phyloP scores from a whole-genome alignment of 2,329 filamentous ascomycete genomes.

The Hysterium pulicare region DNA sequence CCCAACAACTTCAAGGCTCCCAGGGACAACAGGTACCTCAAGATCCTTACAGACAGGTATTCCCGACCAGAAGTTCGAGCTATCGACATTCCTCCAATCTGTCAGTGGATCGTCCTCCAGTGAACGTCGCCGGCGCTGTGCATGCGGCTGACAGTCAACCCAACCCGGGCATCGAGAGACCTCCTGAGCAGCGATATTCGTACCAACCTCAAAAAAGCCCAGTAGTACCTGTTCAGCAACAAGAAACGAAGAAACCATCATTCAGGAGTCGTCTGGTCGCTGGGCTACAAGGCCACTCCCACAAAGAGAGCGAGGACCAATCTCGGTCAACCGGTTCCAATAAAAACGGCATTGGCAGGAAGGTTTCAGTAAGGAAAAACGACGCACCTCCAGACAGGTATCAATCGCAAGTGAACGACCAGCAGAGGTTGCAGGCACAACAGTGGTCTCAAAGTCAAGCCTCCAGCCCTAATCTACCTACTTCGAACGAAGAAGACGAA shows the following conservation, averaged over 20 bases:
- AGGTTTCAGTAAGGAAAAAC: constrained; percentile 35
- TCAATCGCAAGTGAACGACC: constrained; percentile 22
- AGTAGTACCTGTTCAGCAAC: constrained; percentile 8
- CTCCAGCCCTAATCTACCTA: constrained; percentile 32
- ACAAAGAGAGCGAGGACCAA: constrained; percentile 27
- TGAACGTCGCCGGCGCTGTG: constrained; percentile 17
- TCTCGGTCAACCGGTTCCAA: constrained; percentile 18
- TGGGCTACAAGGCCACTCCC: constrained; percentile 21
- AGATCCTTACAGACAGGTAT: constrained; percentile 16
- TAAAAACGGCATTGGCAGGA: constrained; percentile 31
- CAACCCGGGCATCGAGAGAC: constrained; percentile 20
- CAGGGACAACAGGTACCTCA: constrained; percentile 8
- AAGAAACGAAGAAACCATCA: constrained; percentile 30
- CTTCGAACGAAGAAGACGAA: constrained; percentile 38
- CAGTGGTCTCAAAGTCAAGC: constrained; percentile 26
- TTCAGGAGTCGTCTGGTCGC: constrained; percentile 32
- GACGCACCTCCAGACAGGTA: constrained; percentile 27
- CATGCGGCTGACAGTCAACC: constrained; percentile 18
- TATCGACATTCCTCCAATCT: constrained; percentile 28
- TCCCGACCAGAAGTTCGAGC: constrained; percentile 28
- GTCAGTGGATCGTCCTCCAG: constrained; percentile 26
- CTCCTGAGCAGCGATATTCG: constrained; percentile 14
- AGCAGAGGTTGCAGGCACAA: constrained; percentile 16
- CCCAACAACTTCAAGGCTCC: constrained; percentile 10
- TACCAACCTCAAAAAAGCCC: constrained; percentile 21